These are phyloP conservation scores for Camellia granthamiana DNA, from an alignment of 148 eudicot species.

Conservation along the genomic window DNA sequence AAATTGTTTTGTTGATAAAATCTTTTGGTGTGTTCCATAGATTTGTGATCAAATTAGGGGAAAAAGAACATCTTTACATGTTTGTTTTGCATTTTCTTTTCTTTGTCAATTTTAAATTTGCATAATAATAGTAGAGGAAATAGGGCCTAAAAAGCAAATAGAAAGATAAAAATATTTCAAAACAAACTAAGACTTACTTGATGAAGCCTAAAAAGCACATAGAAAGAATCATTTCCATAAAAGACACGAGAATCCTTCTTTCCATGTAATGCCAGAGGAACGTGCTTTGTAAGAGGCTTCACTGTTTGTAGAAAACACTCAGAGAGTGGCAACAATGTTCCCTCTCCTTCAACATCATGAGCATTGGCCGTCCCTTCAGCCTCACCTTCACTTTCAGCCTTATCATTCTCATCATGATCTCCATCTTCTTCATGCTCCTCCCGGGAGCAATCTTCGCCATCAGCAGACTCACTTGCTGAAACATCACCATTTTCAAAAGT, in stretches of 20 bases:
- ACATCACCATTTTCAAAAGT: constrained; percentile 75
- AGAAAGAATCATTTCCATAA: constrained; percentile 82
- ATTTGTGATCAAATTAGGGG: no score
- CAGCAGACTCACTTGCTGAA: constrained; percentile 76
- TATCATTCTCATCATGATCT: constrained; percentile 47
- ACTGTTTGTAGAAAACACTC: constrained; percentile 46
- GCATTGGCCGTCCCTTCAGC: constrained; percentile 58
- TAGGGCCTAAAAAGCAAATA: no score
- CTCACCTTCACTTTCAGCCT: constrained; percentile 83
- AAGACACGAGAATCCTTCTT: constrained; percentile 48
- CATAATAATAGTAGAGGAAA: no score
- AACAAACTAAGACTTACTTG: constrained; percentile 44
- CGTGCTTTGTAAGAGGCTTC: constrained; percentile 64
- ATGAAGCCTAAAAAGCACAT: constrained; percentile 89
- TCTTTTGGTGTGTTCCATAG: no score
- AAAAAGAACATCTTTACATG: no score
- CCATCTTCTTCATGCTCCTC: constrained; percentile 58
- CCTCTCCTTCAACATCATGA: constrained; percentile 52
- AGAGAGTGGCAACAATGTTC: constrained; percentile 36
- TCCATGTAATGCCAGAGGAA: constrained; percentile 35
- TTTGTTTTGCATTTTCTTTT: no score
- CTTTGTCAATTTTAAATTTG: no score
- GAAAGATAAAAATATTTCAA: background rate
- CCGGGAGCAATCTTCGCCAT: constrained; percentile 62
- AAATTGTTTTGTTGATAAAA: no score